Evolutionary conservation across 305 asterid species (phyloP).

Genomic region (Plantago lanceolata): DNA sequence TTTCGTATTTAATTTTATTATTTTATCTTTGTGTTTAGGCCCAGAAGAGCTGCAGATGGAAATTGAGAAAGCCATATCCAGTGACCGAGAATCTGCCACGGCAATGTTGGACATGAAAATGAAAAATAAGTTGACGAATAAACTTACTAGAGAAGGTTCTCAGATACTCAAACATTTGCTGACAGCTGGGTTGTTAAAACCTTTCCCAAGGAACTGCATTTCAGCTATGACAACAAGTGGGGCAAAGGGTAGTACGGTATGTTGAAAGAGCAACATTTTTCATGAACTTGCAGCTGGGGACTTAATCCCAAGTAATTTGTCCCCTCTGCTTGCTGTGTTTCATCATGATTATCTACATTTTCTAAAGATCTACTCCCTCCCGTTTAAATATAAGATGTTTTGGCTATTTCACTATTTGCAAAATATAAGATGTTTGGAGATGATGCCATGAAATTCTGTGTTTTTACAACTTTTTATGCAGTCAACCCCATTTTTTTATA

Average conservation of each 20-base stretch:
- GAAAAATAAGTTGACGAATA: constrained; percentile 78
- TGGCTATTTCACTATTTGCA: too few species aligned
- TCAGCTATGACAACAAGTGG: constrained; percentile 95
- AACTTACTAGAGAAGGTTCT: constrained; percentile 55
- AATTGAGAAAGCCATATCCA: constrained; percentile 67
- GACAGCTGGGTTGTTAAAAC: constrained; percentile 70
- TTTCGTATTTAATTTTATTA: constrained; percentile 3
- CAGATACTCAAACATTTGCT: constrained; percentile 76
- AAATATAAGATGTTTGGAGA: too few species aligned
- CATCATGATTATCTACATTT: not conserved
- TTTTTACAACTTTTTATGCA: too few species aligned
- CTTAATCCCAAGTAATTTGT: not conserved
- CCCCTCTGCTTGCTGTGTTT: not conserved
- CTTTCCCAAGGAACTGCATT: constrained; percentile 92
- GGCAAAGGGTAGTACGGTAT: constrained; percentile 98
- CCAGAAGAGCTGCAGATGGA: constrained; percentile 89
- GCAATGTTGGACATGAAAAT: constrained; percentile 87
- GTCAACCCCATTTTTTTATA: too few species aligned
- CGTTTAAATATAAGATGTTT: too few species aligned
- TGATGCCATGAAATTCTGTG: too few species aligned
- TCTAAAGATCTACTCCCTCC: too few species aligned
- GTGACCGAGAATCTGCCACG: constrained; percentile 71
- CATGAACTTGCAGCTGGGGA: constrained; percentile 6
- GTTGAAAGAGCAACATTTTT: constrained; percentile 26
- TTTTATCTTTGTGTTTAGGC: constrained; percentile 41